Percentiles rank a stretch among this genome's conserved stretches.
These are phyloP conservation scores for Bromus sterilis DNA, from an alignment of 176 grass and related monocot species.

Conservation along the genomic window DNA sequence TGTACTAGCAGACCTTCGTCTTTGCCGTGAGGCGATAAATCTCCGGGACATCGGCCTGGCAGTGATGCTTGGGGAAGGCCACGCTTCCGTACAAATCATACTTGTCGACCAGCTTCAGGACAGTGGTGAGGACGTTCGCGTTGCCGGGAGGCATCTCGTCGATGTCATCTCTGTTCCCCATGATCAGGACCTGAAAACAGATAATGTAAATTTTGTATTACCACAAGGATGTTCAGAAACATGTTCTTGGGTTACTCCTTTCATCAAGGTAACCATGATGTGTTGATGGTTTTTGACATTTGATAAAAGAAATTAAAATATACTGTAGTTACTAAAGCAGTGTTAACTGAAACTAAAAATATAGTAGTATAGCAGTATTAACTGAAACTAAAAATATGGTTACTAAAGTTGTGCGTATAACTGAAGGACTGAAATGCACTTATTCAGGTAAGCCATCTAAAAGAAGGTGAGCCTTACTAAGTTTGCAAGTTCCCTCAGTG, in stretches of 20 bases:
- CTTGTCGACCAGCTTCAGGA: conserved; percentile 89
- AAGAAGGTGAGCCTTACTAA: conserved; percentile 46
- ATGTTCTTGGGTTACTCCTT: not conserved
- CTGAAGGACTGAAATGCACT: not conserved
- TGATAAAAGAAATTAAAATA: not conserved
- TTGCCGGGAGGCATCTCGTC: conserved; percentile 82
- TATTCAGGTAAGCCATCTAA: not conserved
- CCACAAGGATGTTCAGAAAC: not conserved
- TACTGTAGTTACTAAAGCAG: not conserved
- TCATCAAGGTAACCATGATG: not conserved
- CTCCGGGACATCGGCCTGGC: conserved; percentile 86
- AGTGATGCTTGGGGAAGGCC: conserved; percentile 95
- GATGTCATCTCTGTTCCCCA: conserved; percentile 98
- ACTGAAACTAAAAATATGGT: not conserved
- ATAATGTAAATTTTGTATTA: not conserved
- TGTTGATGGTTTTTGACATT: not conserved
- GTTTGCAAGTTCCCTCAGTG: conserved; percentile 90
- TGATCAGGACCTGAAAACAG: conserved; percentile 64
- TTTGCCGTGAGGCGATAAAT: conserved; percentile 83
- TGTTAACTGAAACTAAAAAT: not conserved
- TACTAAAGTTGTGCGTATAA: not conserved
- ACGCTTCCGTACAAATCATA: conserved; percentile 95
- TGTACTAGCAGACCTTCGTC: conserved; percentile 57
- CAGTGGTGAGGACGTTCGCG: conserved; percentile 73
- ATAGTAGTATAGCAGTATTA: too few species aligned